phyloP scores from a whole-genome alignment of 2,329 filamentous ascomycete species.

The Cercospora brassicicola region DNA sequence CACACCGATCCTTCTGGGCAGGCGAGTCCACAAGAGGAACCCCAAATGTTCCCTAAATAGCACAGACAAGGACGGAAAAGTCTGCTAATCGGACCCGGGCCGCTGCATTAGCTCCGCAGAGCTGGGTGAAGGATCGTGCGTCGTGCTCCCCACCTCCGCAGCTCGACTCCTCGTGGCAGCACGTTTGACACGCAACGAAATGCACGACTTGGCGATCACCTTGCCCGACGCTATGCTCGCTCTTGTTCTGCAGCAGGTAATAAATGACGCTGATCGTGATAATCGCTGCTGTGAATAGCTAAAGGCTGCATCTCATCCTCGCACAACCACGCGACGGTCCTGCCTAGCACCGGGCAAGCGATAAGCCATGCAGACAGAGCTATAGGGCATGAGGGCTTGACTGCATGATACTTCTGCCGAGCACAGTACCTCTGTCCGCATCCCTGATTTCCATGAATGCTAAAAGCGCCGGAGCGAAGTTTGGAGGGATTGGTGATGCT shows the following conservation, averaged over 20 bases:
- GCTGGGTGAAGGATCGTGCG: conserved; percentile 3
- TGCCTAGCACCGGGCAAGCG: conserved; percentile 3
- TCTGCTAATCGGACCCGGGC: background rate
- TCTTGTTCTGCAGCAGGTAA: conserved; percentile 2
- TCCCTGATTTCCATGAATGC: background rate
- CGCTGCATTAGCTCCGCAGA: background rate
- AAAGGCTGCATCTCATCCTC: conserved; percentile 1
- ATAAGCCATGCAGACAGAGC: background rate
- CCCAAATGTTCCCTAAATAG: conserved; percentile 17
- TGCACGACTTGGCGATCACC: conserved; percentile 6
- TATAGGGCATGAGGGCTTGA: background rate
- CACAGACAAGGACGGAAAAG: background rate
- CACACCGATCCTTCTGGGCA: background rate
- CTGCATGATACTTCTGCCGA: background rate
- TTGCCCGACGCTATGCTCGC: conserved; percentile 8
- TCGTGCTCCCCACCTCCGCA: conserved; percentile 11
- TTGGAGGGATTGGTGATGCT: background rate
- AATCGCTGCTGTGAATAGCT: conserved; percentile 9
- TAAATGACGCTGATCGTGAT: conserved; percentile 2
- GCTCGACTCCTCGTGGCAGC: conserved; percentile 16
- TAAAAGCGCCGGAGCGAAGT: background rate
- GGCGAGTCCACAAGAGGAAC: background rate
- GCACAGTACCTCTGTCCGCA: background rate
- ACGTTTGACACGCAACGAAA: conserved; percentile 14
- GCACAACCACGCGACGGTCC: conserved; percentile 1